Evolutionary conservation across 257 asterid species (phyloP).

Genomic region (Cinchona pubescens): DNA sequence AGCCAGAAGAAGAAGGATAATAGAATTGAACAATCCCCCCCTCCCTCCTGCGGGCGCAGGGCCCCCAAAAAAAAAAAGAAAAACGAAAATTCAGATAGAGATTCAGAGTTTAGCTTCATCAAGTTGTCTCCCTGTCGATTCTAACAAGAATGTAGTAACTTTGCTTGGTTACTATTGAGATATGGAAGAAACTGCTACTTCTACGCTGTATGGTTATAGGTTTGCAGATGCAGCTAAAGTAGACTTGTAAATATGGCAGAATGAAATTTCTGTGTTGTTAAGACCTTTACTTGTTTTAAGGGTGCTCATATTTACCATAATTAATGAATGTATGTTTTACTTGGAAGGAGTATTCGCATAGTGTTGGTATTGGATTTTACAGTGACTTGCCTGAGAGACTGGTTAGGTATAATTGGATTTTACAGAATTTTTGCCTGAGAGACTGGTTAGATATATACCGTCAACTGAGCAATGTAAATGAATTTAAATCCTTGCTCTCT

Average conservation of each 20-base stretch:
- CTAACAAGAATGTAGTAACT: neutral
- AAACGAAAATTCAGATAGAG: too few relatives aligned
- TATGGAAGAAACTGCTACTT: neutral
- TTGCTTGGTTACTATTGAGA: neutral
- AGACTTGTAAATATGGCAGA: constrained; percentile 19
- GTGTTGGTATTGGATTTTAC: neutral
- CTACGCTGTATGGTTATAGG: constrained; percentile 3
- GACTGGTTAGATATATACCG: too few relatives aligned
- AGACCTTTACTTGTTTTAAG: neutral
- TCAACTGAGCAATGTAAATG: neutral
- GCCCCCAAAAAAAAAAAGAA: too few relatives aligned
- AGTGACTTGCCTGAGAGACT: neutral
- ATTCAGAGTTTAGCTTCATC: neutral
- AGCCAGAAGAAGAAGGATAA: constrained; percentile 83
- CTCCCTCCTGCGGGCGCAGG: too few relatives aligned
- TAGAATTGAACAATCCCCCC: neutral
- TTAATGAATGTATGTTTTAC: neutral
- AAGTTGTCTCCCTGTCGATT: neutral
- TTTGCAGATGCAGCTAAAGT: constrained; percentile 8
- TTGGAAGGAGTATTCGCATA: neutral
- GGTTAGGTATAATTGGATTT: too few relatives aligned
- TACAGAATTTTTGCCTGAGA: too few relatives aligned
- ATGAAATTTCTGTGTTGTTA: constrained; percentile 2
- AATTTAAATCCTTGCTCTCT: neutral
- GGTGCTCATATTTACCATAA: neutral